These are phyloP conservation scores for Plasmopara muralis DNA, from an alignment of 352 stramenopile species.

Conservation along the genomic window DNA sequence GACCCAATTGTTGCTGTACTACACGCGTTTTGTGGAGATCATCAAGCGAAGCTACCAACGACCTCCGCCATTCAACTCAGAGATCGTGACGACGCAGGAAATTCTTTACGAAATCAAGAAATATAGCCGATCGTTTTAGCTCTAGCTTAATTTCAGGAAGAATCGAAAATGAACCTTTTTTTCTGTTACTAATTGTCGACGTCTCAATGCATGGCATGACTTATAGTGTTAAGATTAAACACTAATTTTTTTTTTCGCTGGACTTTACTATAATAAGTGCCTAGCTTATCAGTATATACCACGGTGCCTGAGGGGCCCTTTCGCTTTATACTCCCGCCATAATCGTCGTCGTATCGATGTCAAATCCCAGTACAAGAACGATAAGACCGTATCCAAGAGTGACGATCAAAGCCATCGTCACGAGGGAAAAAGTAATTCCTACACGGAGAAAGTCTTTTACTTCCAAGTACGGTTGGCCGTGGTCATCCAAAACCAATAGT, in stretches of 20 bases:
- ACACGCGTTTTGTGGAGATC: constrained; percentile 97
- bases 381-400: constrained; percentile 83
- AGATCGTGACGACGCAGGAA: constrained; percentile 93
- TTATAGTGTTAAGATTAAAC: too few relatives aligned
- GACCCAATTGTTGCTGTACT: constrained; percentile 97
- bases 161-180: not conserved
- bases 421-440: constrained; percentile 78
- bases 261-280: not conserved
- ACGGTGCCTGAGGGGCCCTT: not conserved
- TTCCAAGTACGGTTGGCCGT: constrained; percentile 80
- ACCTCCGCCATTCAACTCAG: constrained; percentile 82
- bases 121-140: constrained; percentile 91
- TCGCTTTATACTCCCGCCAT: constrained; percentile 18
- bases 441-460: constrained; percentile 85
- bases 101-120: constrained; percentile 99
- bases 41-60: constrained; percentile 89
- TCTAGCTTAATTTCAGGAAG: not conserved
- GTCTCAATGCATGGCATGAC: too few relatives aligned
- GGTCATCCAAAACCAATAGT: constrained; percentile 85
- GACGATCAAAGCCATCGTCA: constrained; percentile 80
- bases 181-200: not conserved
- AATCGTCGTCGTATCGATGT: constrained; percentile 46
- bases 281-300: not conserved
- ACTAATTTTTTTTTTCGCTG: not conserved
- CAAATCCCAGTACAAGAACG: constrained; percentile 70